phyloP scores from a whole-genome alignment of 805 yeast species.

The Zygosaccharomyces pseudorouxii region DNA sequence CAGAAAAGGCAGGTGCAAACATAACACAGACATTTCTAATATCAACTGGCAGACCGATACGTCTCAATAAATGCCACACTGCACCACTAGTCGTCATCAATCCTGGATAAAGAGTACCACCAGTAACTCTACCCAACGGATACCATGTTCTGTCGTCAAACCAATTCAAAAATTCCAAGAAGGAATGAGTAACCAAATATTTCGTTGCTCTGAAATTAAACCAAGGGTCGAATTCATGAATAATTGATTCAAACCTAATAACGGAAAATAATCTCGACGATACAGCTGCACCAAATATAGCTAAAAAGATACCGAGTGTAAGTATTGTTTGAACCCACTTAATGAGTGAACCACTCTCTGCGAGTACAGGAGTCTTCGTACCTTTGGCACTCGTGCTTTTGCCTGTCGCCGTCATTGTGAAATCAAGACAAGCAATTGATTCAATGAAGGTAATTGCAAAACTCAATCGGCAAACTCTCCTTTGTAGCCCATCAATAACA shows the following conservation, averaged over 20 bases:
- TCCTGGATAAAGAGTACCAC: constrained; percentile 98
- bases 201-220: constrained; percentile 96
- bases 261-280: constrained; percentile 94
- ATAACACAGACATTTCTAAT: constrained; percentile 93
- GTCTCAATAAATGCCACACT: constrained; percentile 67
- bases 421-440: not conserved
- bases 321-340: constrained; percentile 35
- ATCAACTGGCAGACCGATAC: constrained; percentile 76
- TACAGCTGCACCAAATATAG: constrained; percentile 86
- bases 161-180: constrained; percentile 93
- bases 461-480: not conserved
- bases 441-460: not conserved
- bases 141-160: constrained; percentile 99
- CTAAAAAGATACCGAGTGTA: constrained; percentile 61
- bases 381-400: not conserved
- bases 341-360: constrained; percentile 3
- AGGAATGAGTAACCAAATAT: constrained; percentile 76
- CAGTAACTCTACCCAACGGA: constrained; percentile 97
- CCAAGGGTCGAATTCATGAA: constrained; percentile 98
- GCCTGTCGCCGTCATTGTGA: not conserved
- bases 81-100: constrained; percentile 96
- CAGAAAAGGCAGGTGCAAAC: constrained; percentile 95
- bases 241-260: constrained; percentile 89
- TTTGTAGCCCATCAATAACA: no score
- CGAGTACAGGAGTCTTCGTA: not conserved